Percentiles rank a stretch among this genome's conserved stretches.
These are phyloP conservation scores for Amesomyces nigricolor DNA, from an alignment of 2,329 filamentous ascomycete genomes.

Conservation along the genomic window DNA sequence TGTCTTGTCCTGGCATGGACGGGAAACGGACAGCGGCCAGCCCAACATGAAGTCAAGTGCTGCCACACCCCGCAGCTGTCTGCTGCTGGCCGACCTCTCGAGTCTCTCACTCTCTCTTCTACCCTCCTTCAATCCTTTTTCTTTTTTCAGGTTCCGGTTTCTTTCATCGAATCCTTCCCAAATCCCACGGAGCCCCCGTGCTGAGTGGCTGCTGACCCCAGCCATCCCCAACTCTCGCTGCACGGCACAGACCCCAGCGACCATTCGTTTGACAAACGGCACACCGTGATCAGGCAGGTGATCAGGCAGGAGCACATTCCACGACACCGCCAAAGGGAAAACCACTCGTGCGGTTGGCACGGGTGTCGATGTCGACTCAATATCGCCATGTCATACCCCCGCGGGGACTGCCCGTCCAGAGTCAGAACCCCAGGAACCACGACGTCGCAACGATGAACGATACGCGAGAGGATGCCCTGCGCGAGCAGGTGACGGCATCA, in stretches of 20 bases:
- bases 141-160: too few relatives aligned
- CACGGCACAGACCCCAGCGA: constrained; percentile 5
- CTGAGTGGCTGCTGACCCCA: neutral
- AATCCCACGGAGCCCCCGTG: neutral
- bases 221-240: neutral
- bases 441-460: constrained; percentile 21
- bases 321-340: neutral
- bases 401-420: neutral
- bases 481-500: constrained; percentile 16
- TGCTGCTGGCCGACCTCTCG: too few relatives aligned
- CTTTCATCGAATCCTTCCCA: too few relatives aligned
- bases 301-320: neutral
- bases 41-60: neutral
- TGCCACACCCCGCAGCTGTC: too few relatives aligned
- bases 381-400: constrained; percentile 12
- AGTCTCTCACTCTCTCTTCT: too few relatives aligned
- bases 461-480: constrained; percentile 13
- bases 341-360: constrained; percentile 7
- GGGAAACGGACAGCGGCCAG: neutral
- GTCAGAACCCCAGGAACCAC: constrained; percentile 17
- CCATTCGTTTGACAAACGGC: neutral
- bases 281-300: neutral
- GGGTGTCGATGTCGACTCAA: neutral
- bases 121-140: too few relatives aligned
- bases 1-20: too few relatives aligned